Percentiles rank a stretch among this genome's conserved stretches.
These are phyloP conservation scores for Podila clonocystis DNA, from an alignment of 192 early-diverging fungal species.

Conservation along the genomic window DNA sequence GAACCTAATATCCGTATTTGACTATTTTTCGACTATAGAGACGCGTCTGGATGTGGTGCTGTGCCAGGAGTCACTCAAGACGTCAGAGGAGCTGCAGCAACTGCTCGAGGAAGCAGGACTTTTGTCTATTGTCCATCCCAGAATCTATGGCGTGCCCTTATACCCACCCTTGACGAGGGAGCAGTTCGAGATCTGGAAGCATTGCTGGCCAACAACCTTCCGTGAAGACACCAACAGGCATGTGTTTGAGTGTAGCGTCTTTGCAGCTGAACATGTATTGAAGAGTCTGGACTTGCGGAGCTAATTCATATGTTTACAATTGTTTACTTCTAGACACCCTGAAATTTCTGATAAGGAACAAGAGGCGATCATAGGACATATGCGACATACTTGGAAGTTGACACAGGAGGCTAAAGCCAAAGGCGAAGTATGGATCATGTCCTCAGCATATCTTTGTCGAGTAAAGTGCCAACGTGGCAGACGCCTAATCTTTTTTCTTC, in stretches of 20 bases:
- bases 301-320: background rate
- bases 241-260: no score
- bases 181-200: conserved; percentile 84
- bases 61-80: conserved; percentile 39
- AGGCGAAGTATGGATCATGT: conserved; percentile 39
- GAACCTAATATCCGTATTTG: background rate
- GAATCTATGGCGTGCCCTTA: conserved; percentile 61
- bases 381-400: conserved; percentile 35
- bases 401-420: conserved; percentile 27
- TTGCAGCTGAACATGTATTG: background rate
- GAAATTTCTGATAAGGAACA: conserved; percentile 55
- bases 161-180: conserved; percentile 70
- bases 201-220: conserved; percentile 85
- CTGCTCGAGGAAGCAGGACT: conserved; percentile 38
- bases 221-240: conserved; percentile 63
- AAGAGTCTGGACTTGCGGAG: background rate
- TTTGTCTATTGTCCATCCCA: conserved; percentile 26
- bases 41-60: conserved; percentile 45
- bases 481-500: no score
- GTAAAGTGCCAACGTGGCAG: no score
- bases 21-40: background rate
- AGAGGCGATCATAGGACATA: conserved; percentile 48
- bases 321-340: conserved; percentile 34
- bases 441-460: background rate
- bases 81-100: conserved; percentile 18